Evolutionary conservation across 805 yeast genomes (phyloP).

Genomic region (Teunomyces gatunensis): DNA sequence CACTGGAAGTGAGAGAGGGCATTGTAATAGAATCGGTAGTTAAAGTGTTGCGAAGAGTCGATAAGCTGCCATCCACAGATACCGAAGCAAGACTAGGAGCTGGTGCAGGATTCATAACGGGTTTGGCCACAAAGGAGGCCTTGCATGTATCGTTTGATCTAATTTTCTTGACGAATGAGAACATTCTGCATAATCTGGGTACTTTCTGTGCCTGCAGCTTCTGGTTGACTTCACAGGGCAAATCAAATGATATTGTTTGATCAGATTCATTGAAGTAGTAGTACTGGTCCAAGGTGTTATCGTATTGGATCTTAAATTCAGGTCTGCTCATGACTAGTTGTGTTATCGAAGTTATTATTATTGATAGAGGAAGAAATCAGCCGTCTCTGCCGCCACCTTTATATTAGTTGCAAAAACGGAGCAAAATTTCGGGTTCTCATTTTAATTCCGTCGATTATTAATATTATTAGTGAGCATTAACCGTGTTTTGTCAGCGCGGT

Average conservation of each 20-base stretch:
- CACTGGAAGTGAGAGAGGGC: background rate
- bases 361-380: background rate
- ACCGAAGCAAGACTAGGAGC: background rate
- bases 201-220: background rate
- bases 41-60: background rate
- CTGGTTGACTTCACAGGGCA: conserved; percentile 13
- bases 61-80: background rate
- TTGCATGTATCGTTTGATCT: background rate
- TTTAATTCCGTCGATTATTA: background rate
- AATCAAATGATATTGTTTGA: conserved; percentile 11
- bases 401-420: conserved; percentile 1
- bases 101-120: background rate
- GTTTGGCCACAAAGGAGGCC: background rate
- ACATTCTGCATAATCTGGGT: conserved; percentile 1
- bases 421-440: background rate
- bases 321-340: background rate
- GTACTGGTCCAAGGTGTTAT: conserved; percentile 11
- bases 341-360: no score
- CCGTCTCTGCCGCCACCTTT: background rate
- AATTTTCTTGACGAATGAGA: background rate
- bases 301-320: conserved; percentile 12
- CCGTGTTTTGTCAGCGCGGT: background rate
- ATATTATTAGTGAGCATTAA: background rate
- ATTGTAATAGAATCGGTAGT: background rate
- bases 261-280: conserved; percentile 13